Evolutionary conservation across 2,329 filamentous ascomycete genomes (phyloP), one percentile per base, ranked within the genome.

Genomic region (Paraphoma chrysanthemicola): DNA sequence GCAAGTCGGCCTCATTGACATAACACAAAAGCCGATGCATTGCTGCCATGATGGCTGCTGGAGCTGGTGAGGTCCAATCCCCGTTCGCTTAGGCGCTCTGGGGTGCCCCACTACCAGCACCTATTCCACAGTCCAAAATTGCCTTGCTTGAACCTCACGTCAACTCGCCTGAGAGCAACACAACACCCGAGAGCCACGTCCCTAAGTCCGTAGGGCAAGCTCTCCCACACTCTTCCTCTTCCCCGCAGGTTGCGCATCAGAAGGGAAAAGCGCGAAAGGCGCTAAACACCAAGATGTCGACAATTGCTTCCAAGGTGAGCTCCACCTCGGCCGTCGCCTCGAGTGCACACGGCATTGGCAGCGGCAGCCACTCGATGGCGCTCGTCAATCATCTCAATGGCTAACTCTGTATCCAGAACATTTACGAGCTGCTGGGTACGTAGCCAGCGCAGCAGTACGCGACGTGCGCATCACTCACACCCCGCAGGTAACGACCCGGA

Each of bases 361-460:
- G 49, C 41, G 54, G 51, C 56, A 54, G 11, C 17, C 33, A 28
- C 11, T 41, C 14, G 17, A 10, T 23, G 9, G 36, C 42, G 38
- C 43, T 18, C 49, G 42, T 44, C 33, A 50, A 48, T 50, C 39
- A 42, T 41, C 44, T 14, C 39, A 53, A 56, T 46, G 53, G 64
- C 80, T 84, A 69, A 83, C 69, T 59, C 59, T 46, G 46, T 52
- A 59, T 54, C 48, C 68, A 98, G 95, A 99, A 99, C 87, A 89
- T 91, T 78, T 98, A 91, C 87, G 94, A 95, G 87, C 90, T 96
- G 85, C 92, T 99, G 87, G 94, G 95, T 98, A 96, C 68, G 76
- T 68, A 48, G 39, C 51, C 33, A 50, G 53, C 53, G 42, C 48
- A 51, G 50, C 42, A 17, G 30, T 41, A 54, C 46, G 45, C 44